Evolutionary conservation across 352 stramenopile species (phyloP).

Genomic region (Plasmopara muralis): DNA sequence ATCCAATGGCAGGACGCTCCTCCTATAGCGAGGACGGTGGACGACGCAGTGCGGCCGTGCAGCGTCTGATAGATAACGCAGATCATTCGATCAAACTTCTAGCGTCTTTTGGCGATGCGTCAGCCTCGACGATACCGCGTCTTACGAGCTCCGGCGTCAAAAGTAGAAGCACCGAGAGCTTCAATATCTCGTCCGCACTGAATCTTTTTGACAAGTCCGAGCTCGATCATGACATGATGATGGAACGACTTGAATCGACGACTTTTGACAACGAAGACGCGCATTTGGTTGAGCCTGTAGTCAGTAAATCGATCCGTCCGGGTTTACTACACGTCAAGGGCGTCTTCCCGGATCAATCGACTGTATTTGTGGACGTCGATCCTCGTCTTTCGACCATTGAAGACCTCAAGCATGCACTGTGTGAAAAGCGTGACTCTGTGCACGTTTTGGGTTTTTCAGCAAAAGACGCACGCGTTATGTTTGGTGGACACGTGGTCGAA

Average conservation of each 20-base stretch:
- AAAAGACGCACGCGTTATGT: slow-evolving; percentile 57
- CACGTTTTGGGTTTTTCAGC: slow-evolving; percentile 41
- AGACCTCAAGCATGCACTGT: slow-evolving; percentile 63
- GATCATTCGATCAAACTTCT: slow-evolving; percentile 65
- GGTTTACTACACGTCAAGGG: slow-evolving; percentile 74
- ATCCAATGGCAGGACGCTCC: slow-evolving; percentile 23
- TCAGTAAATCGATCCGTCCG: slow-evolving; percentile 43
- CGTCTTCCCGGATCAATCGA: slow-evolving; percentile 74
- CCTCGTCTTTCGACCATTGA: slow-evolving; percentile 59
- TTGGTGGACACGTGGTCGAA: slow-evolving; percentile 65
- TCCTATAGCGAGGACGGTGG: slow-evolving; percentile 9
- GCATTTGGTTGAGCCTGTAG: slow-evolving; percentile 28
- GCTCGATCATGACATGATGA: slow-evolving; percentile 11
- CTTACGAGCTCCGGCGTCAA: slow-evolving; percentile 10
- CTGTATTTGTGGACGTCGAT: slow-evolving; percentile 77
- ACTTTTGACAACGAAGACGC: slow-evolving; percentile 8
- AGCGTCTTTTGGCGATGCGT: slow-evolving; percentile 46
- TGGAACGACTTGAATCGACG: not conserved
- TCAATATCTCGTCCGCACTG: slow-evolving; percentile 27
- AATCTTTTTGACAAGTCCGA: slow-evolving; percentile 4
- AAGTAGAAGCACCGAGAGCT: slow-evolving; percentile 26
- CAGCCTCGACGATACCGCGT: slow-evolving; percentile 5
- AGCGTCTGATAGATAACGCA: slow-evolving; percentile 72
- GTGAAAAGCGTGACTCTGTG: slow-evolving; percentile 38
- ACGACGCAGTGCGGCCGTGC: slow-evolving; percentile 44